Base-by-base conservation (phyloP, 2,329 filamentous ascomycete genomes). In the Lachnellula suecica region DNA sequence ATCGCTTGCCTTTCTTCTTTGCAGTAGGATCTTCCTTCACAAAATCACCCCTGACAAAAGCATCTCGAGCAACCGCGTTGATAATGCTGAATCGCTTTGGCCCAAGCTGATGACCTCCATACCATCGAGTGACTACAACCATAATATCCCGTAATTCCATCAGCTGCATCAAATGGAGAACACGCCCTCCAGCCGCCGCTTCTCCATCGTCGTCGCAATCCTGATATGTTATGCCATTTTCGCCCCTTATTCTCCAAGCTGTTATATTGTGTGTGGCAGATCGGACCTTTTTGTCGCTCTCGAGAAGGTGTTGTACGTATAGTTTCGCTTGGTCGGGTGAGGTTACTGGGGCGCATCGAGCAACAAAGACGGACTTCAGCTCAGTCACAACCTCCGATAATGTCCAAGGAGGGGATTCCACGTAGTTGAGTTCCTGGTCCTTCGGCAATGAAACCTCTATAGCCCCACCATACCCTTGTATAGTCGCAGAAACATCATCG, bases 151-250 rank as follows among this genome's bases (percentile, higher is more conserved):
- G 97, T 10, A 95, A 78, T 65, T 92, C 89, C 89, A 97, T 97
- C 56, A 96, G 73, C 74, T 97, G 91, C 85, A 99, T 87, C 25
- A 99, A 75, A 72, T 96, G 91, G 54, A 97, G 72, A 65, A 99
- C 71, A 38, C 94, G 79, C 0, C 88, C 85, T 1, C 94, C 94
- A 0, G 94, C 94, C 5, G 94, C 94, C 23, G 89, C 89, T 77
- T 99, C 94, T 2, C 94, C 94, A 68, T 99, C 94, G 64, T 99
- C 94, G 64, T 99, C 89, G 66, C 87, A 97, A 71, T 99, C 94
- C 70, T 97, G 92, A 61, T 86, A 91, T 46, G 78, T 79, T 4
- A 75, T 74, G 4, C 74, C 73, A 0, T 71, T 63, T 4, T 71
- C 66, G 0, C 81, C 82, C 25, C 81, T 82, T 49, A 97, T 92